phyloP scores from a whole-genome alignment of 129 eudicot species.

The Chrysanthemum makinoi region DNA sequence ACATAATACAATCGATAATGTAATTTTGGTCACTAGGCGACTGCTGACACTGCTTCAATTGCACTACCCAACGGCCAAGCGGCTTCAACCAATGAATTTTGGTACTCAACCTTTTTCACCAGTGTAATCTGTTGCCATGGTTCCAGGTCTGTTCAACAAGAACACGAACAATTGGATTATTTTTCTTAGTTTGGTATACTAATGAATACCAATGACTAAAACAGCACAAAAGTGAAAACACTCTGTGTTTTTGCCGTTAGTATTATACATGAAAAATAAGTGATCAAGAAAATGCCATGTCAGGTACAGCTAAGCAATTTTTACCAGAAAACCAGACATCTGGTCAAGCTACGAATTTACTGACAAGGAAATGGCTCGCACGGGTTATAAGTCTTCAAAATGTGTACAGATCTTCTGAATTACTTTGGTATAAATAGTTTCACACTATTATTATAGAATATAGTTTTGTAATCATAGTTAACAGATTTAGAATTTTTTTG shows the following conservation, averaged over 20 bases:
- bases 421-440: neutral
- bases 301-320: too few relatives aligned
- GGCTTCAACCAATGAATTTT: constrained; percentile 88
- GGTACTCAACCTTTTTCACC: constrained; percentile 56
- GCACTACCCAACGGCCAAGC: constrained; percentile 99
- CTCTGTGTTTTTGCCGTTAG: too few relatives aligned
- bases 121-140: constrained; percentile 13
- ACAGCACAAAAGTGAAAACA: too few relatives aligned
- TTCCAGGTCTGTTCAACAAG: constrained; percentile 56
- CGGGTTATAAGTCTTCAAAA: neutral
- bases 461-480: neutral
- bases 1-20: constrained; percentile 19
- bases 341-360: neutral
- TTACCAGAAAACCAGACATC: too few relatives aligned
- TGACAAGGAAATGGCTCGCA: neutral
- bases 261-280: too few relatives aligned
- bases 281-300: too few relatives aligned
- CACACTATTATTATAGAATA: neutral
- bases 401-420: neutral
- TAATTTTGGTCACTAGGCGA: constrained; percentile 18
- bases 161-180: constrained; percentile 9
- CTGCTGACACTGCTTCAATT: constrained; percentile 74
- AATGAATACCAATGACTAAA: neutral
- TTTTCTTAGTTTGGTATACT: neutral
- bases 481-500: neutral